Evolutionary conservation across 164 flowering plant species (phyloP), one percentile per base, ranked within the genome.

Genomic region (Vitis cinerea): DNA sequence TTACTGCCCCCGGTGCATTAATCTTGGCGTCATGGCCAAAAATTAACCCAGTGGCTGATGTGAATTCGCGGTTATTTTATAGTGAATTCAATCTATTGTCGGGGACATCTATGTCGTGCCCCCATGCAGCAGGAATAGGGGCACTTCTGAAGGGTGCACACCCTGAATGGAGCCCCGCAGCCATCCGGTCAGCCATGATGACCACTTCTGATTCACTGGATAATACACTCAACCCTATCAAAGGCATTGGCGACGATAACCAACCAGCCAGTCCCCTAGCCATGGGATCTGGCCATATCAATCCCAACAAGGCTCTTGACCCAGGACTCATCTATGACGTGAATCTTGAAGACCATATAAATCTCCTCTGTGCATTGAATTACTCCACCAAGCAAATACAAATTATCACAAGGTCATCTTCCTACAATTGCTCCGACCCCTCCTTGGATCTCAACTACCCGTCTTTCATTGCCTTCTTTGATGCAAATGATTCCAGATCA

Each of bases 71-170:
- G 30, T 14, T n/a, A 0, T 9, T 83, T 17, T 85, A 16, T 31
- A 79, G 75, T 37, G 64, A 79, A 51, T 90, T 81, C 79, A 83
- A 83, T 64, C 17, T 91, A 4, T 1, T 82, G 15, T 86, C 90
- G 0, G 94, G 97, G 6, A 89, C 94, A 30, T 91, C 94, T 60
- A 88, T 89, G 94, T 55, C 97, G 1, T 85, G 89, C 67, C 94
- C 97, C 1, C 92, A 88, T 56, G 89, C 78, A 12, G 72, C 89
- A 0, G 97, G 97, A 0, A 73, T 87, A 11, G 93, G 82, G 0
- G 92, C 94, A 4, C 80, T 91, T 13, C 57, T 89, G 37, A 87
- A 77, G 56, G 84, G 65, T 8, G 86, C 77, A 0, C 87, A 87
- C 72, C 92, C 93, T 0, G 84, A 83, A 1, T 90, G 95, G 93